Evolutionary conservation across 441 rosid species (phyloP).

Genomic region (Flueggea neowawraea): DNA sequence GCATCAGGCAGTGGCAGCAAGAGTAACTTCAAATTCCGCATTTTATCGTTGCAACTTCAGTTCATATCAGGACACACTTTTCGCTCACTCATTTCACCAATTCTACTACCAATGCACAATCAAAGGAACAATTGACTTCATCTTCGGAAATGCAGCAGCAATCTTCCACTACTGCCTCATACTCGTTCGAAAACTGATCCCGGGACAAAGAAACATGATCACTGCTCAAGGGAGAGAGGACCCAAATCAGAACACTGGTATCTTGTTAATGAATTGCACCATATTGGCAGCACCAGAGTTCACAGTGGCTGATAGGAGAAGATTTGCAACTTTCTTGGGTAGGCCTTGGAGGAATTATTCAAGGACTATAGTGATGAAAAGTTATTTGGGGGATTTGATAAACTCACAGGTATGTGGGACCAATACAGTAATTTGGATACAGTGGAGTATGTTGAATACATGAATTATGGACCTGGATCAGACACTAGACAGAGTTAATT

Average conservation of each 20-base stretch:
- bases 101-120: conserved; percentile 73
- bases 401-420: conserved; percentile 66
- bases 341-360: conserved; percentile 87
- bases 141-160: conserved; percentile 81
- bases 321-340: conserved; percentile 58
- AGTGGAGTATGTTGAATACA: conserved; percentile 68
- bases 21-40: conserved; percentile 68
- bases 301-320: conserved; percentile 28
- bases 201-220: conserved; percentile 58
- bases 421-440: conserved; percentile 49
- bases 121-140: conserved; percentile 83
- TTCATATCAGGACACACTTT: conserved; percentile 78
- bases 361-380: conserved; percentile 57
- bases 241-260: conserved; percentile 80
- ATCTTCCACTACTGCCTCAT: conserved; percentile 67
- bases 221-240: conserved; percentile 84
- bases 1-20: conserved; percentile 84
- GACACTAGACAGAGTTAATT: conserved; percentile 44
- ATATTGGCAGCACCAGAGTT: conserved; percentile 50
- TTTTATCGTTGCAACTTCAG: conserved; percentile 57
- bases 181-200: conserved; percentile 61
- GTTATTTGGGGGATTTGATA: conserved; percentile 62
- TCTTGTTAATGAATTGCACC: conserved; percentile 63
- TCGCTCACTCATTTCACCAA: conserved; percentile 75
- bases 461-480: conserved; percentile 67